Evolutionary conservation across 1,284 basidiomycete species (phyloP), one percentile per base, ranked within the genome.

Genomic region (Ganoderma leucocontextum): DNA sequence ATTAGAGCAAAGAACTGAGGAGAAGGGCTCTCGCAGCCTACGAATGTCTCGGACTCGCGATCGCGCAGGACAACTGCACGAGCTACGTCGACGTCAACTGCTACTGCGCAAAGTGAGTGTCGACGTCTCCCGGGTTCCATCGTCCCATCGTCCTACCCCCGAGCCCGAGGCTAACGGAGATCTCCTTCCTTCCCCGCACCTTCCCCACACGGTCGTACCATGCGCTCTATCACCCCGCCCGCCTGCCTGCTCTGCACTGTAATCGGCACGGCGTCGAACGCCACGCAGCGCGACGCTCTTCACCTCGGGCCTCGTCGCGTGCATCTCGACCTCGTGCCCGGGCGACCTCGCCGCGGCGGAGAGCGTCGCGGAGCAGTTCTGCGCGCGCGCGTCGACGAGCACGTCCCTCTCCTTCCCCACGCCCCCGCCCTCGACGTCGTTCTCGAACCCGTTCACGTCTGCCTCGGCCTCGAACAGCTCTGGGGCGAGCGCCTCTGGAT

Each of bases 331-430:
- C 22, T 65, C 75, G 39, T 78, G 77, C 71, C 38, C 69, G 4
- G 59, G 61, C 52, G 76, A 80, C 52, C 70, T 80, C 19, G 5
- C 72, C 47, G 66, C 71, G 25, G 77, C 74, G 3, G 78, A 78
- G 66, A 62, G 49, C 67, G 67, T 80, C 63, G 70, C 77, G 22
- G 74, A 78, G 65, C 75, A 74, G 53, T 78, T 80, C 73, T 80
- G 79, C 70, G 75, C 75, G 61, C 55, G 73, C 47, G 76, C 78
- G 1, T 71, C 74, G 36, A 66, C 75, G 35, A 80, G 75, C 72
- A 75, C 75, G 6, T 76, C 74, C n/a, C 70, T 80, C n/a, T 75
- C 77, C 10, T 80, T 78, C 73, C 72, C 77, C 53, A 66, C 75
- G 1, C 38, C 39, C 19, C 9, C 58, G 58, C 17, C 53, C 65